Conservation (phyloP, 2,329 filamentous ascomycete species). For the Colletotrichum destructivum region DNA sequence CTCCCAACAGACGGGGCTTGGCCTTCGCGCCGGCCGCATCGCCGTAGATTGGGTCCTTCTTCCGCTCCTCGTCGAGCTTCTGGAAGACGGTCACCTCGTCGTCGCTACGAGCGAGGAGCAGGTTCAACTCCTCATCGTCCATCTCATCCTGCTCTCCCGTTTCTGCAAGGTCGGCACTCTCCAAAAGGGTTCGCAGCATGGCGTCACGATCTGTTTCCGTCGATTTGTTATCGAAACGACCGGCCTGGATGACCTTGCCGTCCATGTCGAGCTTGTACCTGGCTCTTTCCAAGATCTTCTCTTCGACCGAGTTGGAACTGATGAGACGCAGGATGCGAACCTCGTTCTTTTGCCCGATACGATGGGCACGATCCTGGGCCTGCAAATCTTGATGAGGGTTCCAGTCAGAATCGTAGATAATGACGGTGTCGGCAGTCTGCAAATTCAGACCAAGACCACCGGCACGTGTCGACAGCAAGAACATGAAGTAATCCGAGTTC, state of each 20-base stretch:
- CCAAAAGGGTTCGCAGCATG: constrained; percentile 92
- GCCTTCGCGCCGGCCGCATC: constrained; percentile 72
- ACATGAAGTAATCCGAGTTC: constrained; percentile 94
- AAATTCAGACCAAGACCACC: constrained; percentile 97
- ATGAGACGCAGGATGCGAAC: constrained; percentile 96
- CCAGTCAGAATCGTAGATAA: constrained; percentile 99
- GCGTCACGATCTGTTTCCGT: constrained; percentile 98
- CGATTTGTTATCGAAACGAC: constrained; percentile 99
- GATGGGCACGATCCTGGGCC: constrained; percentile 99
- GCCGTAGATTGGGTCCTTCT: constrained; percentile 79
- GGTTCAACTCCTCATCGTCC: constrained; percentile 97
- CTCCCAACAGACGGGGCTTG: constrained; percentile 85
- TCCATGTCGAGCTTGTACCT: constrained; percentile 99
- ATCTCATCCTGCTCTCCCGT: constrained; percentile 90
- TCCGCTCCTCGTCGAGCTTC: constrained; percentile 83
- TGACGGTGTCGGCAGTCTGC: constrained; percentile 98
- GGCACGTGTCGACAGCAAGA: constrained; percentile 97
- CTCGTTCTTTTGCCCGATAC: constrained; percentile 99
- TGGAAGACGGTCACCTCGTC: constrained; percentile 85
- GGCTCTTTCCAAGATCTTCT: constrained; percentile 97
- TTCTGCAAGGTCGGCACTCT: constrained; percentile 82
- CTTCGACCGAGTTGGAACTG: constrained; percentile 96
- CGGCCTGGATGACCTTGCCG: constrained; percentile 98
- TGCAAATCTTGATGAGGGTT: constrained; percentile 99
- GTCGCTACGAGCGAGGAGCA: constrained; percentile 92